Evolutionary conservation across 2,329 filamentous ascomycete species (phyloP).

Genomic region (Onygenales sp.): DNA sequence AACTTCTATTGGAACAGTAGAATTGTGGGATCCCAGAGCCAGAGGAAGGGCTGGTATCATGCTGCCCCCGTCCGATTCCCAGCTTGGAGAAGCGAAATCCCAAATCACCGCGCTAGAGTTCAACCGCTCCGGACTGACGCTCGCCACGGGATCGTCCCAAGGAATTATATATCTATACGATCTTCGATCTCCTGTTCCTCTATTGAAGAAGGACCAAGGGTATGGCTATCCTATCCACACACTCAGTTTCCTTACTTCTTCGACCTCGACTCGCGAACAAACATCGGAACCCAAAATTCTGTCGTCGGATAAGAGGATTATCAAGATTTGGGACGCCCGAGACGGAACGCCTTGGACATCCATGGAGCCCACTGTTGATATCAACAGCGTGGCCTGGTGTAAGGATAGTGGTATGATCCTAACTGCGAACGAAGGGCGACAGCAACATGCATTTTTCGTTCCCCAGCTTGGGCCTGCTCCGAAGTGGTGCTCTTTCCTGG

Average conservation of each 20-base stretch:
- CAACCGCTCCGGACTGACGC: conserved; percentile 68
- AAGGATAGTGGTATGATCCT: conserved; percentile 89
- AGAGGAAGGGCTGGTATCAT: conserved; percentile 73
- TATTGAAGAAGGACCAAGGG: conserved; percentile 89
- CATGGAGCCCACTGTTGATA: conserved; percentile 86
- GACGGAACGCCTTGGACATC: conserved; percentile 88
- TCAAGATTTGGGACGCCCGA: conserved; percentile 88
- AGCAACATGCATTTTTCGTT: conserved; percentile 92
- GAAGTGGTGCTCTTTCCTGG: conserved; percentile 91
- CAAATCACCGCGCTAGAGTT: conserved; percentile 86
- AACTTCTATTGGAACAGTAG: conserved; percentile 87
- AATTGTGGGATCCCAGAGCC: conserved; percentile 89
- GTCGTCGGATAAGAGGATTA: conserved; percentile 87
- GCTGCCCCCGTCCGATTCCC: conserved; percentile 40
- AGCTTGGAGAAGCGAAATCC: conserved; percentile 32
- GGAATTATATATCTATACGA: conserved; percentile 89
- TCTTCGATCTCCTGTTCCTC: conserved; percentile 72
- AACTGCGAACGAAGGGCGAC: conserved; percentile 91
- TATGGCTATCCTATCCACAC: conserved; percentile 90
- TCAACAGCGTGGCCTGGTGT: conserved; percentile 90
- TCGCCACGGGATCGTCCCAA: conserved; percentile 78
- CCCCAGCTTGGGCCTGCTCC: conserved; percentile 88
- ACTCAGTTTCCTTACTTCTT: conserved; percentile 56
- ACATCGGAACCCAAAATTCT: conserved; percentile 63
- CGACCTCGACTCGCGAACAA: conserved; percentile 63